These are phyloP conservation scores for Dryadomyces quercus-mongolicae DNA, from an alignment of 2,329 filamentous ascomycete genomes.

Conservation along the genomic window DNA sequence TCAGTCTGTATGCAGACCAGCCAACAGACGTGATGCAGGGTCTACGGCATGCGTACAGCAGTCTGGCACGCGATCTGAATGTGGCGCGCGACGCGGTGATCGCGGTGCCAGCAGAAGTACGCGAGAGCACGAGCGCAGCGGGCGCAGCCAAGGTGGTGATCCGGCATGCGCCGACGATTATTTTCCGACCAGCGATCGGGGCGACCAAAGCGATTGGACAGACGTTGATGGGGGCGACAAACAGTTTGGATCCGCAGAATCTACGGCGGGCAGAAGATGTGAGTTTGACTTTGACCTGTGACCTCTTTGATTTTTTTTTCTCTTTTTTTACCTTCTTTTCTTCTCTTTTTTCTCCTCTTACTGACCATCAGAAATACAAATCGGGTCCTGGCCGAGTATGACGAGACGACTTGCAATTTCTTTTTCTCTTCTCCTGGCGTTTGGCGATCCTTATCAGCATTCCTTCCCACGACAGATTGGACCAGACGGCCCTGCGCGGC, in stretches of 20 bases:
- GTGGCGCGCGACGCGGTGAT: constrained; percentile 85
- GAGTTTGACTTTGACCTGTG: constrained; percentile 63
- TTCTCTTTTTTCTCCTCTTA: background rate
- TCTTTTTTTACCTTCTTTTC: background rate
- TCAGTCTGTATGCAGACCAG: constrained; percentile 89
- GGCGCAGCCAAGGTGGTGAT: constrained; percentile 70
- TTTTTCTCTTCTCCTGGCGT: background rate
- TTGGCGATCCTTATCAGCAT: background rate
- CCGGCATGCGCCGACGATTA: constrained; percentile 79
- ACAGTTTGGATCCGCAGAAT: constrained; percentile 76
- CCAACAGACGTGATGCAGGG: constrained; percentile 82
- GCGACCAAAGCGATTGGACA: constrained; percentile 81
- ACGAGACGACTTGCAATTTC: background rate
- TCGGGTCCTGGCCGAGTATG: constrained; percentile 4
- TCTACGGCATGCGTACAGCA: constrained; percentile 67
- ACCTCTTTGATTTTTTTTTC: background rate
- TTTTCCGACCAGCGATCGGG: constrained; percentile 82
- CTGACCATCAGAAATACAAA: constrained; percentile 8
- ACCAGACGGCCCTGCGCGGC: background rate
- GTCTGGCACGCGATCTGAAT: constrained; percentile 76
- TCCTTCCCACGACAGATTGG: too few relatives aligned
- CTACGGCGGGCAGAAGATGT: constrained; percentile 78
- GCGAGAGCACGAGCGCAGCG: constrained; percentile 72
- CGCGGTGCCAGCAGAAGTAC: constrained; percentile 80
- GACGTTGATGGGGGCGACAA: constrained; percentile 83